A percentile compares a stretch with the other conserved stretches of the same genome.
These are phyloP conservation scores for Kuraishia hungarica DNA, from an alignment of 805 yeast species.

Conservation along the genomic window DNA sequence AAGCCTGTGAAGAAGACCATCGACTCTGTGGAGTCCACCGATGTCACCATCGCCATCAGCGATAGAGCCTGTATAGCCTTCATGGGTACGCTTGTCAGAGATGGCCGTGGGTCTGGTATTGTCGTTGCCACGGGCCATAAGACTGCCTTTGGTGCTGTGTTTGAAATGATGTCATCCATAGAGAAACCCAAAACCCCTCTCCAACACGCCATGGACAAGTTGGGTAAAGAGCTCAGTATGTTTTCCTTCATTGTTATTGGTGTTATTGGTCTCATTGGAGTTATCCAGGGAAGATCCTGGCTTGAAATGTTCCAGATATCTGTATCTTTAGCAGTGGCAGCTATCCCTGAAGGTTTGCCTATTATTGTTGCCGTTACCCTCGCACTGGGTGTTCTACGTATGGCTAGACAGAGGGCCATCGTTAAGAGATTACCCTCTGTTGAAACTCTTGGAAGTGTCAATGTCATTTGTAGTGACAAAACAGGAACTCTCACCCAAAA, in stretches of 20 bases:
- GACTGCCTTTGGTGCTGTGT: constrained; percentile 92
- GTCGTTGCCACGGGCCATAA: constrained; percentile 85
- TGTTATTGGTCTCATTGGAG: constrained; percentile 82
- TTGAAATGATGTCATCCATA: constrained; percentile 89
- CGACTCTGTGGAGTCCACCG: constrained; percentile 30
- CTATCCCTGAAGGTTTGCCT: constrained; percentile 98
- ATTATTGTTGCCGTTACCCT: constrained; percentile 96
- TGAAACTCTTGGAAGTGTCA: constrained; percentile 90
- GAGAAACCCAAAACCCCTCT: constrained; percentile 98
- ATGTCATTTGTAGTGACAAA: constrained; percentile 87
- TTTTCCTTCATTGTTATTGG: constrained; percentile 86
- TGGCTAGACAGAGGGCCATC: constrained; percentile 93
- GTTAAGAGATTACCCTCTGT: constrained; percentile 92
- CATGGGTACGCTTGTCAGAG: constrained; percentile 96
- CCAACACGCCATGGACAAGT: constrained; percentile 90
- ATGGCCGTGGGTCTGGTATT: constrained; percentile 90
- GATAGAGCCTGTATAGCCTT: constrained; percentile 76
- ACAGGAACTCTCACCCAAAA: constrained; percentile 88
- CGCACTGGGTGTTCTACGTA: constrained; percentile 91
- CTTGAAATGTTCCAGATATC: constrained; percentile 97
- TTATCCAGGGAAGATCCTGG: constrained; percentile 90
- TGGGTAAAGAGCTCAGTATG: constrained; percentile 84
- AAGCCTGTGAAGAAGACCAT: constrained; percentile 68
- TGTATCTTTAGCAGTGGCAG: constrained; percentile 97
- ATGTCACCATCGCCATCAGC: constrained; percentile 43